Conservation (phyloP, 2,329 filamentous ascomycete species). For the Salinomyces thailandicus region DNA sequence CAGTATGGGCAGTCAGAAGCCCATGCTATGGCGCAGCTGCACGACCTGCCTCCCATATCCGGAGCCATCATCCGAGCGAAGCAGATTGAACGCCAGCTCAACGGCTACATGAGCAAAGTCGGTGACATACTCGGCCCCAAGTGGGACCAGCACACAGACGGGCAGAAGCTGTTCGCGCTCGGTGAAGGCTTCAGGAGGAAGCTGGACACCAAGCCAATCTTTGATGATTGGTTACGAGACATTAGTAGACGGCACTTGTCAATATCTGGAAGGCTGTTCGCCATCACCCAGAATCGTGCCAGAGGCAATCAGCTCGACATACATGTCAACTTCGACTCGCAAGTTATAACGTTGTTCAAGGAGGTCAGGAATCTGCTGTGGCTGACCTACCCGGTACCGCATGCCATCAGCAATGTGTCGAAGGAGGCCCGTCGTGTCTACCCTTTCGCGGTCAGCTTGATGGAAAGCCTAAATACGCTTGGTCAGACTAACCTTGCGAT, state of each 20-base stretch:
- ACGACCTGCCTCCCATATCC: constrained; percentile 88
- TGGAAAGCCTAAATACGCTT: constrained; percentile 95
- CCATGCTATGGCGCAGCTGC: constrained; percentile 94
- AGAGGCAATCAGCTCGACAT: constrained; percentile 82
- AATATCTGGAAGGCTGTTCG: constrained; percentile 85
- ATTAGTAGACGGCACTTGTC: constrained; percentile 80
- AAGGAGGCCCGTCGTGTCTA: constrained; percentile 99
- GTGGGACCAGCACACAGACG: constrained; percentile 89
- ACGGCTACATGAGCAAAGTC: constrained; percentile 98
- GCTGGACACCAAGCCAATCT: constrained; percentile 85
- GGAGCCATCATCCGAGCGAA: constrained; percentile 96
- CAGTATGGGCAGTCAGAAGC: constrained; percentile 98
- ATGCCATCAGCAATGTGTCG: constrained; percentile 87
- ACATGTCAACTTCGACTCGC: constrained; percentile 89
- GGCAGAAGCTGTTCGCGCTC: constrained; percentile 84
- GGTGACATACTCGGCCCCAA: constrained; percentile 91
- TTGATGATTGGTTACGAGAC: constrained; percentile 89
- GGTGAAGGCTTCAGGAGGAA: constrained; percentile 93
- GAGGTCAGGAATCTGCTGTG: constrained; percentile 93
- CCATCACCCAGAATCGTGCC: constrained; percentile 78
- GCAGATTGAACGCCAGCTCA: constrained; percentile 91
- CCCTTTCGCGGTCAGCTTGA: constrained; percentile 91
- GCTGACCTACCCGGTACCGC: constrained; percentile 89
- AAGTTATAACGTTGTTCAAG: constrained; percentile 96
- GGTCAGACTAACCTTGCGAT: constrained; percentile 81